Conservation (phyloP, 768 basidiomycete genomes). For the Suillus spraguei region DNA sequence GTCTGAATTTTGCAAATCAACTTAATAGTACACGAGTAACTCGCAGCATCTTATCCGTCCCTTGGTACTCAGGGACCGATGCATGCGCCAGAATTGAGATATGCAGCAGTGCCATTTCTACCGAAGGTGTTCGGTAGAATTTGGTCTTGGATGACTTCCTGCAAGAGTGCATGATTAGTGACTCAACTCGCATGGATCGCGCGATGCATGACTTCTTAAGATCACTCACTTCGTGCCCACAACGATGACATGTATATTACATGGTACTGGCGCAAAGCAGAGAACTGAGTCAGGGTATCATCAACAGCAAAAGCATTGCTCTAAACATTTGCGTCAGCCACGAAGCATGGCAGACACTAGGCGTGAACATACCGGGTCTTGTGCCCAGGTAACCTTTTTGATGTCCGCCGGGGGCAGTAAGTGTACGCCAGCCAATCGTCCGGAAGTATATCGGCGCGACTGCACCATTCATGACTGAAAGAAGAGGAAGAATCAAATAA, state of each 20-base stretch:
- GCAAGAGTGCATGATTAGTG: not conserved
- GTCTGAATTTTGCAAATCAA: not conserved
- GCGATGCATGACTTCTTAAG: no score
- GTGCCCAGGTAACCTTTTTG: no score
- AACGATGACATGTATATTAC: slow-evolving; percentile 49
- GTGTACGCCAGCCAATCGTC: slow-evolving; percentile 69
- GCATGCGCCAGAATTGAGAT: not conserved
- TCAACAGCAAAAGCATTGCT: slow-evolving; percentile 54
- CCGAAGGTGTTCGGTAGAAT: not conserved
- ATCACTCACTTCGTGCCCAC: slow-evolving; percentile 61
- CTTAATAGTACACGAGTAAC: not conserved
- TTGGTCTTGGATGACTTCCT: not conserved
- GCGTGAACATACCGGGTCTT: not conserved
- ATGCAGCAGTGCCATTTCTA: not conserved
- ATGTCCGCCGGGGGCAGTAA: slow-evolving; percentile 60
- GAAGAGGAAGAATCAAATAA: slow-evolving; percentile 46
- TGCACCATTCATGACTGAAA: slow-evolving; percentile 45
- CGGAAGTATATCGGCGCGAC: slow-evolving; percentile 51
- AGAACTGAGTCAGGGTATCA: slow-evolving; percentile 52
- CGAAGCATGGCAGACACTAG: slow-evolving; percentile 19
- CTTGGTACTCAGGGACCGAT: not conserved
- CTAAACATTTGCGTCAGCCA: slow-evolving; percentile 22
- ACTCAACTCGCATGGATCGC: no score
- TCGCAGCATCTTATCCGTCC: not conserved
- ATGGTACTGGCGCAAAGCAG: slow-evolving; percentile 39